These are phyloP conservation scores for Halophytophthora batemanensis DNA, from an alignment of 352 stramenopile species.

Conservation along the genomic window DNA sequence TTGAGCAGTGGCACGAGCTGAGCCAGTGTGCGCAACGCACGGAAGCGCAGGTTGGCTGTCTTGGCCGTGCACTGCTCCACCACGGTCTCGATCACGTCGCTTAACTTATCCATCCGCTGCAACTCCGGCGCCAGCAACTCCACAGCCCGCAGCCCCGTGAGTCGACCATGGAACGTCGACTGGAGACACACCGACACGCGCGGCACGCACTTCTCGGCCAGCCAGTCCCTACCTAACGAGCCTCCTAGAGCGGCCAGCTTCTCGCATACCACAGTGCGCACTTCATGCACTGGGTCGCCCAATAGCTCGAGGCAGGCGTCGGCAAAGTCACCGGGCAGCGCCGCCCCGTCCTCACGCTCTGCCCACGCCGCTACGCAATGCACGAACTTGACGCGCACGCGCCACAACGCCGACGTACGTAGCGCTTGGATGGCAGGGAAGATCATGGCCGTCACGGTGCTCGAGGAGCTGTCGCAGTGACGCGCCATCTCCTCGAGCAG, in stretches of 20 bases:
- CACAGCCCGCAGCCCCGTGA: conserved; percentile 69
- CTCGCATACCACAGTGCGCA: conserved; percentile 58
- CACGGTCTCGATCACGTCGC: conserved; percentile 58
- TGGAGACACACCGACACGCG: conserved; percentile 60
- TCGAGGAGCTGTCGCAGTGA: conserved; percentile 65
- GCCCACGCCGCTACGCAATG: conserved; percentile 82
- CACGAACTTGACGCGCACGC: conserved; percentile 83
- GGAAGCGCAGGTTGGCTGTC: conserved; percentile 81
- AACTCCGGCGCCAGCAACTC: conserved; percentile 62
- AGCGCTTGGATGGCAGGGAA: conserved; percentile 69
- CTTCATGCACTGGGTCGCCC: conserved; percentile 65
- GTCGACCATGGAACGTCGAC: conserved; percentile 66
- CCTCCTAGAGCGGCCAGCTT: conserved; percentile 63
- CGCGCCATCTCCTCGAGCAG: conserved; percentile 81
- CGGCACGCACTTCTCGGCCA: conserved; percentile 64
- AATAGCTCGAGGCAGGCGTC: conserved; percentile 69
- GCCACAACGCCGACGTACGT: conserved; percentile 68
- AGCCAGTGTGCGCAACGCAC: conserved; percentile 64
- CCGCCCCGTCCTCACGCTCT: conserved; percentile 53
- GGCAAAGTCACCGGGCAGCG: conserved; percentile 65
- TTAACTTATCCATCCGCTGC: conserved; percentile 66
- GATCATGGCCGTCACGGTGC: conserved; percentile 66
- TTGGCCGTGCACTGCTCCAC: conserved; percentile 75
- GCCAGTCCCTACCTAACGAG: conserved; percentile 76
- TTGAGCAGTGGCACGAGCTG: conserved; percentile 68